Evolutionary conservation across 1,284 basidiomycete genomes (phyloP).

Genomic region (Malassezia psittaci): DNA sequence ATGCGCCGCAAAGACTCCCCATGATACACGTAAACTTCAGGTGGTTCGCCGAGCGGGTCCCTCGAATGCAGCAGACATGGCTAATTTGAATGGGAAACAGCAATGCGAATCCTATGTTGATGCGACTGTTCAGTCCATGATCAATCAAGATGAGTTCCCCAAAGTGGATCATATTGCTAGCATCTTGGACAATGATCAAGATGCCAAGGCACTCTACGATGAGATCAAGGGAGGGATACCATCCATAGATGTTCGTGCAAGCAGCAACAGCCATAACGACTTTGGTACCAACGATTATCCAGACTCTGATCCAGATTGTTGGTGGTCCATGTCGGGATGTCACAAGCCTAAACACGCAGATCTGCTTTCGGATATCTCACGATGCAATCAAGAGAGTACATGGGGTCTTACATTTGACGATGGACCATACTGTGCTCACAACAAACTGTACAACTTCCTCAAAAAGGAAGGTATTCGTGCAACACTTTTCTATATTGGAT

Average conservation of each 20-base stretch:
- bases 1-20: neutral
- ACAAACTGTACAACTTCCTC: slow-evolving; percentile 53
- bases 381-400: slow-evolving; percentile 50
- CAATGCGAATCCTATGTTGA: neutral
- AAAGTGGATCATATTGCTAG: slow-evolving; percentile 47
- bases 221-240: slow-evolving; percentile 27
- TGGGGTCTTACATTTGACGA: slow-evolving; percentile 54
- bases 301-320: slow-evolving; percentile 34
- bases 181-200: slow-evolving; percentile 48
- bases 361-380: slow-evolving; percentile 48
- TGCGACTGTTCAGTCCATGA: slow-evolving; percentile 20
- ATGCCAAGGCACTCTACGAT: slow-evolving; percentile 40
- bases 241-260: neutral
- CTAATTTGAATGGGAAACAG: slow-evolving; percentile 18
- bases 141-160: slow-evolving; percentile 17
- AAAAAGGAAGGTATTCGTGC: slow-evolving; percentile 51
- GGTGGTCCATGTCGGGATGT: slow-evolving; percentile 35
- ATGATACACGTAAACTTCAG: neutral
- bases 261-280: neutral
- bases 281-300: neutral
- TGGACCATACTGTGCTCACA: slow-evolving; percentile 50
- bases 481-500: slow-evolving; percentile 51
- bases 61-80: slow-evolving; percentile 12
- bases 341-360: slow-evolving; percentile 36
- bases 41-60: neutral